Percentiles rank a stretch among this genome's conserved stretches.
phyloP scores from a whole-genome alignment of 2,329 filamentous ascomycete genomes.

The Fonsecaea multimorphosa region DNA sequence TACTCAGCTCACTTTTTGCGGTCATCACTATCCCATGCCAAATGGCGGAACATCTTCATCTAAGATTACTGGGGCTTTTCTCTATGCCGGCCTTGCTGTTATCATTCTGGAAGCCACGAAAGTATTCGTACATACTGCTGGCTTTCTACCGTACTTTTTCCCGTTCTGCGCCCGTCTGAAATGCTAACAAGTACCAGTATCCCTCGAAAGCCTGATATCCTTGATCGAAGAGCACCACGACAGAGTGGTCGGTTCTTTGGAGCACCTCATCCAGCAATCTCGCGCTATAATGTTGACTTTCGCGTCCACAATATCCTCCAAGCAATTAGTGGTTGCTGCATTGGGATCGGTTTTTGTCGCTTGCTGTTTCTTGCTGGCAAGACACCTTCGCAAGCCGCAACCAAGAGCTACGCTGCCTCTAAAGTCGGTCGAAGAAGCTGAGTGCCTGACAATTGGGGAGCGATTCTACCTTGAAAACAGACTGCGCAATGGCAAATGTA shows the following conservation, averaged over 20 bases:
- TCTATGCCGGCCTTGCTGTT: constrained; percentile 21
- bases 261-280: constrained; percentile 6
- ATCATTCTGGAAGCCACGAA: constrained; percentile 28
- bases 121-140: constrained; percentile 27
- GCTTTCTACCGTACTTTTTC: constrained; percentile 28
- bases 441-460: not conserved
- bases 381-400: not conserved
- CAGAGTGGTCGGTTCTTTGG: not conserved
- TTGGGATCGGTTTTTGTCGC: not conserved
- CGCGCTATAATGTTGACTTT: constrained; percentile 5
- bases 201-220: constrained; percentile 30
- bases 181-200: constrained; percentile 23
- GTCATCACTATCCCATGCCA: constrained; percentile 27
- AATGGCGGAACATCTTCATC: constrained; percentile 25
- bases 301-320: not conserved
- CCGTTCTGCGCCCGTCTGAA: not conserved
- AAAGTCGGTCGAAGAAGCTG: not conserved
- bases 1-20: constrained; percentile 27
- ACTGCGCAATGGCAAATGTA: constrained; percentile 18
- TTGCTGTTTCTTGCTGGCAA: constrained; percentile 9
- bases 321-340: not conserved
- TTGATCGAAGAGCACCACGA: constrained; percentile 21
- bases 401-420: not conserved
- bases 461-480: constrained; percentile 16
- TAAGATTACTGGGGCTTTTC: constrained; percentile 25